phyloP scores from a whole-genome alignment of 495 filamentous ascomycete species.

The Penicillium paradoxum region DNA sequence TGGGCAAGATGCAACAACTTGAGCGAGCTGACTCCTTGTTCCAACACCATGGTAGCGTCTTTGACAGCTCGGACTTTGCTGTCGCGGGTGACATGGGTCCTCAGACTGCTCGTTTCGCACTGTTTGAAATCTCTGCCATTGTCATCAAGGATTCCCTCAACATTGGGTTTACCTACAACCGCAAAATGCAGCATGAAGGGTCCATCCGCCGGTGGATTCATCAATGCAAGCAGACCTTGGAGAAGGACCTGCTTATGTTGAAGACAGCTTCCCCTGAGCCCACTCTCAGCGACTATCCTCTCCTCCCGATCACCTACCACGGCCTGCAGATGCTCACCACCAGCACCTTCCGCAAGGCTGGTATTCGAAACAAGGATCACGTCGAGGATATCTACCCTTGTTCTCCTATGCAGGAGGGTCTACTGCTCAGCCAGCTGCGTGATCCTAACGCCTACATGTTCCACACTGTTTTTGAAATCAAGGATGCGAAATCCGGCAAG shows the following conservation, averaged over 20 bases:
- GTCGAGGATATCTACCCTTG: constrained; percentile 61
- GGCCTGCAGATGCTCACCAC: constrained; percentile 39
- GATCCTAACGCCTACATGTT: constrained; percentile 45
- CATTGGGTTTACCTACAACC: constrained; percentile 58
- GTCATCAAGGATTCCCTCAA: constrained; percentile 56
- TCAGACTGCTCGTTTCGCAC: constrained; percentile 48
- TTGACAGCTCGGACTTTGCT: constrained; percentile 40
- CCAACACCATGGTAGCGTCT: constrained; percentile 51
- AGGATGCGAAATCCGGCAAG: constrained; percentile 14
- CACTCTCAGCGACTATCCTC: constrained; percentile 58
- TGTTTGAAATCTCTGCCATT: constrained; percentile 60
- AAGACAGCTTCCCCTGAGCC: constrained; percentile 47
- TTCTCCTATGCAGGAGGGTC: constrained; percentile 61
- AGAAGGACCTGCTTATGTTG: constrained; percentile 48
- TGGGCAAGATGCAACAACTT: constrained; percentile 55
- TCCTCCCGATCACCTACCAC: constrained; percentile 57
- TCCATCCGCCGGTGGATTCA: constrained; percentile 57
- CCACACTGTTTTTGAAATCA: constrained; percentile 44
- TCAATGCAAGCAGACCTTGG: constrained; percentile 54
- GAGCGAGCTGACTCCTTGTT: constrained; percentile 56
- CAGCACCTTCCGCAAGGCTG: constrained; percentile 45
- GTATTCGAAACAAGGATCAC: constrained; percentile 38
- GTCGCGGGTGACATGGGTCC: constrained; percentile 42
- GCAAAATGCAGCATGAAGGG: constrained; percentile 50
- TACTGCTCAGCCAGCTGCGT: constrained; percentile 59